These are phyloP conservation scores for Diplogelasinospora grovesii DNA, from an alignment of 495 filamentous ascomycete genomes.

Conservation along the genomic window DNA sequence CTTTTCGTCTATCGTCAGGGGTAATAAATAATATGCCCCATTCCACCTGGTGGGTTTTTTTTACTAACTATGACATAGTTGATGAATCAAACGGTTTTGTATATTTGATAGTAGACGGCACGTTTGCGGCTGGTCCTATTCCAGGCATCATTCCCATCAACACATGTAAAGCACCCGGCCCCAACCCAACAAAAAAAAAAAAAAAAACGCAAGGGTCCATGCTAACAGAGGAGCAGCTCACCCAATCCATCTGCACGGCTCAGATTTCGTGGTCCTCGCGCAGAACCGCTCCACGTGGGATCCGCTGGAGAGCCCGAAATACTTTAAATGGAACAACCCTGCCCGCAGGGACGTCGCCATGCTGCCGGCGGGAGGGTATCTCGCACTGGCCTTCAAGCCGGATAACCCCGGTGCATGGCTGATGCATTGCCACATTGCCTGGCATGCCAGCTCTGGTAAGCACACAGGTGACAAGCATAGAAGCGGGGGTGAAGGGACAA, in stretches of 20 bases:
- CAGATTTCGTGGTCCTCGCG: slow-evolving; percentile 47
- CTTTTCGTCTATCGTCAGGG: neutral
- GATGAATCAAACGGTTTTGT: slow-evolving; percentile 3
- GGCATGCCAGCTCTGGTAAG: too few relatives aligned
- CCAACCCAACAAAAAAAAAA: neutral
- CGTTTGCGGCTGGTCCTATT: too few relatives aligned
- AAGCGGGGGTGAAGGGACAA: too few relatives aligned
- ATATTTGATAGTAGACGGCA: slow-evolving; percentile 9
- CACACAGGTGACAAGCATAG: too few relatives aligned
- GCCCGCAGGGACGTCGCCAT: slow-evolving; percentile 53
- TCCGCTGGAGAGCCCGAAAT: slow-evolving; percentile 17
- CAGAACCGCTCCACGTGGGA: slow-evolving; percentile 19
- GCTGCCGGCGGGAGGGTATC: slow-evolving; percentile 38
- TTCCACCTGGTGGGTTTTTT: too few relatives aligned
- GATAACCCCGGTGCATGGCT: slow-evolving; percentile 36
- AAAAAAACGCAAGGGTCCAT: too few relatives aligned
- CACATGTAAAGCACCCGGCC: neutral
- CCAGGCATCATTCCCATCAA: neutral
- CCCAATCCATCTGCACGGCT: slow-evolving; percentile 45
- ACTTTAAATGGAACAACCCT: slow-evolving; percentile 36
- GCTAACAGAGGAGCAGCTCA: slow-evolving; percentile 6
- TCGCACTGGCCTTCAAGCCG: slow-evolving; percentile 50
- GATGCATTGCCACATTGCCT: slow-evolving; percentile 16
- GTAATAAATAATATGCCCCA: too few relatives aligned
- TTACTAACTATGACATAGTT: neutral